phyloP scores from a whole-genome alignment of 495 filamentous ascomycete genomes.

The Neurospora terricola region DNA sequence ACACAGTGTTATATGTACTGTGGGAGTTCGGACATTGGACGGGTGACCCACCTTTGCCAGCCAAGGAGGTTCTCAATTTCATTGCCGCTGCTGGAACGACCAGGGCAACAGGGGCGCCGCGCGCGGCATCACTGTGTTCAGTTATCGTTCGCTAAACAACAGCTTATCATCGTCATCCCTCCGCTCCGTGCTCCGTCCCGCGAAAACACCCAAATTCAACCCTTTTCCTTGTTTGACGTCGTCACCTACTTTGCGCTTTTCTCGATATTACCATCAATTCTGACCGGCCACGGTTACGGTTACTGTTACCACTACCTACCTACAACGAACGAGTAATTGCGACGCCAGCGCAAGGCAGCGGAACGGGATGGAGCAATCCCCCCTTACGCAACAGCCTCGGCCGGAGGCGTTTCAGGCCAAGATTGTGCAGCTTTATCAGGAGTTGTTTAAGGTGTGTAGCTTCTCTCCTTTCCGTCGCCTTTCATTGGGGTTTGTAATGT shows the following conservation, averaged over 20 bases:
- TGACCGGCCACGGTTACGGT: background rate
- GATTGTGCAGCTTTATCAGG: constrained; percentile 81
- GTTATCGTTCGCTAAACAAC: background rate
- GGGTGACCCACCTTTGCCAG: background rate
- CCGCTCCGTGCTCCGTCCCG: background rate
- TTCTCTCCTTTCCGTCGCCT: too few species aligned
- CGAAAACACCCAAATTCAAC: background rate
- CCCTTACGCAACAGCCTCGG: constrained; percentile 84
- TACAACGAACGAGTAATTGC: background rate
- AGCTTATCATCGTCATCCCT: background rate
- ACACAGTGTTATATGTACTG: constrained; percentile 1
- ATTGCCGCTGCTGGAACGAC: background rate
- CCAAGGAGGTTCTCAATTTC: background rate
- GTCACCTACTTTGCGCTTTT: background rate
- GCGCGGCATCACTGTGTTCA: background rate
- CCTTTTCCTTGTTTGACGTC: background rate
- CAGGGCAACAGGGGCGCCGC: background rate
- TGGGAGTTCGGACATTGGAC: background rate
- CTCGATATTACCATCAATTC: background rate
- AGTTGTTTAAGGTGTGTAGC: constrained; percentile 64
- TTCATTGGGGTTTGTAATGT: too few species aligned
- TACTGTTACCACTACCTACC: background rate
- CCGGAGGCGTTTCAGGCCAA: constrained; percentile 90
- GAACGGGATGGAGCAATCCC: constrained; percentile 69
- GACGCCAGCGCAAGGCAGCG: background rate